These are phyloP conservation scores for Sporopachydermia cereana DNA, from an alignment of 1,139 yeast genomes.

Conservation along the genomic window DNA sequence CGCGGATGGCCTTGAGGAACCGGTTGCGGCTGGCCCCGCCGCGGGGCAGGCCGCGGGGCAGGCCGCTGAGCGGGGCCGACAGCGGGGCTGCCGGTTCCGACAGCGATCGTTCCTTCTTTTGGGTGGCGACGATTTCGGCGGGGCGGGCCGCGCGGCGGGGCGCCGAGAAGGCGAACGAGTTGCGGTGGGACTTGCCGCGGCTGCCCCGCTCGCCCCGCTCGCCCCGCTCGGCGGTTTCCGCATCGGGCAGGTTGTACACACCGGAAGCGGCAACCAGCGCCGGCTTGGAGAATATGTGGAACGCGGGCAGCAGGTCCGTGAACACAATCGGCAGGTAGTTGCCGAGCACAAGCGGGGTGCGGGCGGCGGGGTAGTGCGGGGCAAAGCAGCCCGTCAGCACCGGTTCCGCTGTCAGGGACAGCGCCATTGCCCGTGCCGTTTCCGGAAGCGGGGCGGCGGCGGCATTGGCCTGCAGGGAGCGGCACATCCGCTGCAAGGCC, in stretches of 20 bases:
- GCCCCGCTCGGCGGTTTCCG: not conserved
- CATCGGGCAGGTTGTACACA: constrained; percentile 9
- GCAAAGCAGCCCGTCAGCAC: constrained; percentile 31
- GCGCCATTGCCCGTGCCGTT: constrained; percentile 25
- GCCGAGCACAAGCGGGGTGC: constrained; percentile 42
- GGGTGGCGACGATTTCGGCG: not conserved
- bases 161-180: not conserved
- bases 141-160: not conserved
- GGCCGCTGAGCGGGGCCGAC: not conserved
- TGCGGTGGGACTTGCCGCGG: not conserved
- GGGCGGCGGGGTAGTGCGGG: constrained; percentile 29
- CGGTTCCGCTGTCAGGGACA: constrained; percentile 36
- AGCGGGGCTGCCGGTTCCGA: constrained; percentile 32
- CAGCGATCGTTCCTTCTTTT: constrained; percentile 29
- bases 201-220: not conserved
- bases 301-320: constrained; percentile 40
- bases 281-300: constrained; percentile 40
- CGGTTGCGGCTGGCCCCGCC: constrained; percentile 28
- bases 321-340: constrained; percentile 50
- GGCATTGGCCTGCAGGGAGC: not conserved
- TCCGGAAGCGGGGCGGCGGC: not conserved
- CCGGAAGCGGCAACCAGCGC: constrained; percentile 42
- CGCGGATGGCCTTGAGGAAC: constrained; percentile 42
- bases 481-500: not conserved
- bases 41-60: not conserved